Percentiles rank a stretch among this genome's conserved stretches.
Conservation (phyloP, 495 filamentous ascomycete species). For the Penicillium angulare region DNA sequence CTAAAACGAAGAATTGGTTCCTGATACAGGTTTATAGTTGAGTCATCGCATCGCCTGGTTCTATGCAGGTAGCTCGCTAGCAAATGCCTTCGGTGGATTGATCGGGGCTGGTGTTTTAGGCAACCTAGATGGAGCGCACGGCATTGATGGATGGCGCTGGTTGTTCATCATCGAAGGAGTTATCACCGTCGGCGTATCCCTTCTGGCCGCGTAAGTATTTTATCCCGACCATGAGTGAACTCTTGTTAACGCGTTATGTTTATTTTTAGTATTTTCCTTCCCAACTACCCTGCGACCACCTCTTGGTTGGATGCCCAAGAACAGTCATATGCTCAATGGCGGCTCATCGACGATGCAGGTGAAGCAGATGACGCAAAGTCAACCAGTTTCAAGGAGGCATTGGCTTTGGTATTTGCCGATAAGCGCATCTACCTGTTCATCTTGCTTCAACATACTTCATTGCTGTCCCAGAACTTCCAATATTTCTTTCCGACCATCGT, state of each 20-base stretch:
- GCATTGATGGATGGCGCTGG: conserved; percentile 67
- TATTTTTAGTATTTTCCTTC: conserved; percentile 59
- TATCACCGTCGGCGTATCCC: conserved; percentile 29
- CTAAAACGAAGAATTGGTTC: not conserved
- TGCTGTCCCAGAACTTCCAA: conserved; percentile 58
- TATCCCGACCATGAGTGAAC: not conserved
- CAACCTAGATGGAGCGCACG: conserved; percentile 37
- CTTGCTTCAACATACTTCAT: conserved; percentile 32
- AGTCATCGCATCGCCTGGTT: conserved; percentile 54
- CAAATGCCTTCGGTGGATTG: conserved; percentile 63
- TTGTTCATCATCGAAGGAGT: conserved; percentile 77
- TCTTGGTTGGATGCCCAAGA: conserved; percentile 69
- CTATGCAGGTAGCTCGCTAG: conserved; percentile 60
- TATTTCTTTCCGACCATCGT: conserved; percentile 88
- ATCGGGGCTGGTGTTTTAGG: conserved; percentile 54
- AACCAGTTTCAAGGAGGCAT: conserved; percentile 23
- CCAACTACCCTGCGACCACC: conserved; percentile 77
- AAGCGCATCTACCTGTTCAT: conserved; percentile 39
- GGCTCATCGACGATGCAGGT: conserved; percentile 74
- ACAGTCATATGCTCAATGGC: conserved; percentile 64
- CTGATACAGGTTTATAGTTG: conserved; percentile 10
- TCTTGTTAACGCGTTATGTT: conserved; percentile 14
- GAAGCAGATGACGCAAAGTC: conserved; percentile 56
- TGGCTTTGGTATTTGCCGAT: conserved; percentile 29
- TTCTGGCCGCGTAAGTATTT: conserved; percentile 20